These are phyloP conservation scores for Dictyostelium purpureum DNA, from an alignment of 78 protist genomes.

Conservation along the genomic window DNA sequence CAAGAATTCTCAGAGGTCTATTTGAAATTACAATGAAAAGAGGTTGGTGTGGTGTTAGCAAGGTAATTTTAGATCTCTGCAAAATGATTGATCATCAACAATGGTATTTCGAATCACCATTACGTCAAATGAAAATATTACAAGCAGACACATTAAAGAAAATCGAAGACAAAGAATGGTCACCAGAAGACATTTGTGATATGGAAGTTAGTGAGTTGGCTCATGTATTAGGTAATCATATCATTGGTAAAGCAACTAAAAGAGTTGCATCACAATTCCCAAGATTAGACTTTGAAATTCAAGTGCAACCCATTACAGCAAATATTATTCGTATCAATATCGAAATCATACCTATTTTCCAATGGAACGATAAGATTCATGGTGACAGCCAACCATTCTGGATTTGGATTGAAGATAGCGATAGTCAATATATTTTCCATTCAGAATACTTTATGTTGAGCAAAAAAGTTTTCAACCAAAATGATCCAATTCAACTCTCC, in stretches of 20 bases:
- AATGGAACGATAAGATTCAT: slow-evolving; percentile 82
- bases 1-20: slow-evolving; percentile 94
- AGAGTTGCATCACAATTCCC: slow-evolving; percentile 88
- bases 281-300: slow-evolving; percentile 72
- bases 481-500: slow-evolving; percentile 67
- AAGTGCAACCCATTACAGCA: slow-evolving; percentile 96
- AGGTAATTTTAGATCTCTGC: slow-evolving; percentile 85
- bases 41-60: slow-evolving; percentile 83
- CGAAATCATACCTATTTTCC: slow-evolving; percentile 74
- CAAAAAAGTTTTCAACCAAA: slow-evolving; percentile 27
- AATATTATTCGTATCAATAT: slow-evolving; percentile 90
- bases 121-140: slow-evolving; percentile 84
- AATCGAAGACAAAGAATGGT: slow-evolving; percentile 63
- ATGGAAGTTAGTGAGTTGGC: slow-evolving; percentile 90
- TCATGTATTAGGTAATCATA: slow-evolving; percentile 59
- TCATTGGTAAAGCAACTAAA: slow-evolving; percentile 63
- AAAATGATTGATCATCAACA: slow-evolving; percentile 89
- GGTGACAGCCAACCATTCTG: slow-evolving; percentile 90
- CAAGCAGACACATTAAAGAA: slow-evolving; percentile 58
- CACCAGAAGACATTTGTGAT: slow-evolving; percentile 85
- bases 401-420: slow-evolving; percentile 88
- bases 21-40: slow-evolving; percentile 93
- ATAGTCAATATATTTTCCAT: slow-evolving; percentile 92
- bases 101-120: slow-evolving; percentile 89
- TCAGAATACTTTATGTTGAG: slow-evolving; percentile 86